Evolutionary conservation across 2,329 filamentous ascomycete species (phyloP), one percentile per base, ranked within the genome.

Genomic region (Sarocladiaceae sp.): DNA sequence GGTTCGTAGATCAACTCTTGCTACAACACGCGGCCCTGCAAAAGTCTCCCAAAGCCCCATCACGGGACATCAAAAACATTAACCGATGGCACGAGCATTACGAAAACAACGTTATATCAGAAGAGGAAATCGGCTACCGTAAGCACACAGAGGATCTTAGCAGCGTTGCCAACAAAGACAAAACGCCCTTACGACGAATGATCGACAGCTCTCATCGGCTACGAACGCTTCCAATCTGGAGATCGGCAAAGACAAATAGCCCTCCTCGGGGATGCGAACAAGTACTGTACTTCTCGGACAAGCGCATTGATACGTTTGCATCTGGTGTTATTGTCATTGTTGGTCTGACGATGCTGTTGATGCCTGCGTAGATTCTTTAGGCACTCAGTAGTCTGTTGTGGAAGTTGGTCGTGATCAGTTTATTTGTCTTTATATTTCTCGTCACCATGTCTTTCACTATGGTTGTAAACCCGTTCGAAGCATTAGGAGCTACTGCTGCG

Each of bases 331-430:
- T 66, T 20, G 51, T 61, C 2, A 6, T 31, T 0, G 33, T 66
- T 6, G 67, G 65, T 0, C 49, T 59, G 1, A 50, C 48, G 1
- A 65, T 71, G 60, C 57, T 69, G 10, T 56, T 70, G 23, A 57
- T 59, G 1, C 67, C 66, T 1, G 58, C 69, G 7, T 71, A 64
- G 66, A 60, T 65, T 5, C 54, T 71, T 7, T 52, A 61, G 23
- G 53, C 51, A 0, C 28, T 63, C 20, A 33, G 52, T 5, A 36
- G 26, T 15, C 15, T 55, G n/a, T 40, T 44, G 2, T 33, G n/a
- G 7, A 67, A 66, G 48, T 44, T 69, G 7, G 57, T 36, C 1
- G 57, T 66, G 4, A 70, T 69, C 20, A 68, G 67, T 0, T 28
- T 55, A 1, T 69, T 68, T 46, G 54, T 67, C 1, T 36, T 55